Evolutionary conservation across 2,329 filamentous ascomycete genomes (phyloP).

Genomic region (Paraconiothyrium brasiliense): DNA sequence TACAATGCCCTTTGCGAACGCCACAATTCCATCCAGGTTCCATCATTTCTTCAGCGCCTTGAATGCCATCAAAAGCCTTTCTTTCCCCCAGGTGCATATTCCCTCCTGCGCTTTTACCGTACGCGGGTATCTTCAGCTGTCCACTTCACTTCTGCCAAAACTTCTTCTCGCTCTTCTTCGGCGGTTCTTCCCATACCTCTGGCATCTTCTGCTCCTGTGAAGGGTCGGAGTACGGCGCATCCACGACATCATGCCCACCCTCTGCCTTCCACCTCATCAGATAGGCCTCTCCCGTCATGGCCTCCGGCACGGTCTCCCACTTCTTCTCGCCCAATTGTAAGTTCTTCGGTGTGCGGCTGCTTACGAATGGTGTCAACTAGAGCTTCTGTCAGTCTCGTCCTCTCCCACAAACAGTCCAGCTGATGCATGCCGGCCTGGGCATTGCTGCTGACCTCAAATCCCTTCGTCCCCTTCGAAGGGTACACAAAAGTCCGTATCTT

Average conservation of each 20-base stretch:
- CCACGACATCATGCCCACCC: conserved; percentile 41
- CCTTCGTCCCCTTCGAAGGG: conserved; percentile 71
- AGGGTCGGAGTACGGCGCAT: conserved; percentile 6
- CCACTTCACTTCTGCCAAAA: background rate
- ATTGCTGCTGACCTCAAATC: conserved; percentile 41
- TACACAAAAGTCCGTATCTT: conserved; percentile 93
- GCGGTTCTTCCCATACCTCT: conserved; percentile 37
- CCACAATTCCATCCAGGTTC: background rate
- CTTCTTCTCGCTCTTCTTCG: conserved; percentile 20
- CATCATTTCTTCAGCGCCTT: conserved; percentile 3
- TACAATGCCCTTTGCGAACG: conserved; percentile 1
- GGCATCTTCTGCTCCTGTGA: conserved; percentile 27
- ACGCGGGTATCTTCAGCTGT: background rate
- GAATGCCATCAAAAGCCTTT: conserved; percentile 20
- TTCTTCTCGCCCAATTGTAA: conserved; percentile 19
- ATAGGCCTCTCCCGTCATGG: conserved; percentile 45
- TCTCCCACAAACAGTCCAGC: background rate
- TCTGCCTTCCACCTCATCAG: conserved; percentile 45
- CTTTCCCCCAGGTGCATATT: conserved; percentile 5
- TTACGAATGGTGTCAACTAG: conserved; percentile 83
- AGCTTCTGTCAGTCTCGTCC: conserved; percentile 19
- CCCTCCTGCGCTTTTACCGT: background rate
- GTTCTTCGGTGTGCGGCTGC: conserved; percentile 63
- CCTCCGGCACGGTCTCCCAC: conserved; percentile 25
- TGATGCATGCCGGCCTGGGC: background rate